Evolutionary conservation across 768 basidiomycete genomes (phyloP), one percentile per base, ranked within the genome.

Genomic region (Galerina marginata): DNA sequence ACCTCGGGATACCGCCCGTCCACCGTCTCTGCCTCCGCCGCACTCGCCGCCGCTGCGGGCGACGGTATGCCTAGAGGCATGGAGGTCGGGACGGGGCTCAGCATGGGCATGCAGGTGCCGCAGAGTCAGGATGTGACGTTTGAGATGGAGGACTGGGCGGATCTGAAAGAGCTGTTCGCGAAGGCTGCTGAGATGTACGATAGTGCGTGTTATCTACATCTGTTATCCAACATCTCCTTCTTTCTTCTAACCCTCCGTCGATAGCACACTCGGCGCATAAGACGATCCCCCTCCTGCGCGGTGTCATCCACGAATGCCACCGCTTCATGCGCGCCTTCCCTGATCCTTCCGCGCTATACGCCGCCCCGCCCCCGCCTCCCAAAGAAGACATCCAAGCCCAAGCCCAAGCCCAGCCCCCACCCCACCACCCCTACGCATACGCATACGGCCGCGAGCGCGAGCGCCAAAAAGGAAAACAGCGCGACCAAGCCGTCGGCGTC

Each of bases 261-360:
- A 12, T 38, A 85, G 82, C 66, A 37, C 81, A 82, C 58, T 80
- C 86, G 50, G 70, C 79, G 15, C 63, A 70, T 42, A 83, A 85
- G 50, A 80, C 84, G 1, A 73, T 87, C 6, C 79, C 84, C 1
- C 76, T 87, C 9, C 72, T 90, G 45, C 81, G 88, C 33, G 87
- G 82, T 5, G 84, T 89, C 51, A 81, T 90, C 4, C 86, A 89
- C 64, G 87, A 88, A 69, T 89, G 86, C 70, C 84, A 87, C 71
- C 81, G 85, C n/a, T 86, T 88, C 63, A 76, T 87, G 56, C 63
- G 78, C 29, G 71, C 73, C 29, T 83, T 84, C 67, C 76, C 81
- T 11, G 87, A 90, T 63, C 88, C 86, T 0, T 85, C 84, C 20
- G 72, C 79, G 15, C 68, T 88, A 20, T 86, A 82, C 63, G 55